Evolutionary conservation across 768 basidiomycete genomes (phyloP), one percentile per base, ranked within the genome.

Genomic region (Termitomyces sp.): DNA sequence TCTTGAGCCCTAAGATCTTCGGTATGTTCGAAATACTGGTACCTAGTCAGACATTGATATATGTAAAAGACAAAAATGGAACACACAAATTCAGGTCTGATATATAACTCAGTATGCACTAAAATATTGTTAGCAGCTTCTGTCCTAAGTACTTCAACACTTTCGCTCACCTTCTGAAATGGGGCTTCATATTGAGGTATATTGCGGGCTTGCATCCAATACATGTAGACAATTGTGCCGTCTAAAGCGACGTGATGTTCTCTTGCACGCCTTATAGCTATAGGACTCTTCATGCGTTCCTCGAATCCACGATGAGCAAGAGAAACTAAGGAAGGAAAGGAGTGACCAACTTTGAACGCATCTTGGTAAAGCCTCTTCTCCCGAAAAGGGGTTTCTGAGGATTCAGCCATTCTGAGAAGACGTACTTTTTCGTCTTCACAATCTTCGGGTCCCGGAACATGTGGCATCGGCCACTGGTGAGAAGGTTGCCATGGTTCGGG

Each of bases 61-160:
- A 32, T 16, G 27, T 39, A 32, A 40, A 12, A 33, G 6, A 30
- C 37, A 42, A 27, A n/a, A 18, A 27, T 22, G 44, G 32, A 53
- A 30, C 87, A 43, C 68, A 92, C 92, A 94, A 88, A 63, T 86
- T 77, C 22, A 89, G 67, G 68, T 94, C 91, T 5, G 91, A 92
- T 45, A 91, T 76, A 64, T 92, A 94, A 22, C 84, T 82, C 53
- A 93, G 72, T 53, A 93, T 91, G 66, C 88, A 91, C 89, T 91
- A 55, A 3, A 48, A 14, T n/a, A 1, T 56, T 20, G 53, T 57
- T 22, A 56, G 40, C 1, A 30, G n/a, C 4, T 20, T 30, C 2
- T 9, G 6, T 26, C 9, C 33, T 2, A 26, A 8, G 20, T 16
- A 20, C 30, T n/a, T 26, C 37, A 9, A 30, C 20, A 2, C 18